Evolutionary conservation across 768 basidiomycete species (phyloP).

Genomic region (Naganishia randhawae): DNA sequence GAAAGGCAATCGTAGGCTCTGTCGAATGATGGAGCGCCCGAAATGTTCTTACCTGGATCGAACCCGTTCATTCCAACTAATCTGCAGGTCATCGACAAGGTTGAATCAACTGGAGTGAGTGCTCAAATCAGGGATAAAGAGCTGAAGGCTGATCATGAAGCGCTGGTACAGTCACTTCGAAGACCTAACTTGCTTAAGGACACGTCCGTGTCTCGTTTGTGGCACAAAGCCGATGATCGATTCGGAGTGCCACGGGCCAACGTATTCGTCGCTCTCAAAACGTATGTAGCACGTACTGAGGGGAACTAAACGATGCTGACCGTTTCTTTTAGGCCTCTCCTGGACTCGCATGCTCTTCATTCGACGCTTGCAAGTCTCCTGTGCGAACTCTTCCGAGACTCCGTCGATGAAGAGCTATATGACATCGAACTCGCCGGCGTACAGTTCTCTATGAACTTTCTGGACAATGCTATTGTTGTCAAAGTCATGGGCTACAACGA

Average conservation of each 20-base stretch:
- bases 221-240: constrained; percentile 95
- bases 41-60: constrained; percentile 72
- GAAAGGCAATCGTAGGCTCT: constrained; percentile 55
- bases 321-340: constrained; percentile 44
- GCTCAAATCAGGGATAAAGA: constrained; percentile 49
- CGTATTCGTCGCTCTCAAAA: constrained; percentile 58
- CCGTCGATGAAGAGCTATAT: constrained; percentile 84
- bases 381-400: constrained; percentile 78
- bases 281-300: constrained; percentile 30
- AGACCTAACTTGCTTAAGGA: constrained; percentile 69
- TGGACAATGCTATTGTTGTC: constrained; percentile 65
- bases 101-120: constrained; percentile 53
- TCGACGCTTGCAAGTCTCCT: constrained; percentile 77
- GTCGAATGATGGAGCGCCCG: constrained; percentile 58
- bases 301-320: not conserved
- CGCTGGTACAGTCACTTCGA: constrained; percentile 47
- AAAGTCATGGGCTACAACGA: constrained; percentile 83
- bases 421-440: constrained; percentile 89
- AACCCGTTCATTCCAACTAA: constrained; percentile 89
- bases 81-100: constrained; percentile 70
- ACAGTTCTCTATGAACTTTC: constrained; percentile 63
- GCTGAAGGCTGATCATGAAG: not conserved
- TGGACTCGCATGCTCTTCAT: constrained; percentile 59
- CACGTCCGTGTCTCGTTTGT: constrained; percentile 68
- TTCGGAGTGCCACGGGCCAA: constrained; percentile 93